Conservation (phyloP, 2,329 filamentous ascomycete genomes). For the Arthrobotrys iridis region DNA sequence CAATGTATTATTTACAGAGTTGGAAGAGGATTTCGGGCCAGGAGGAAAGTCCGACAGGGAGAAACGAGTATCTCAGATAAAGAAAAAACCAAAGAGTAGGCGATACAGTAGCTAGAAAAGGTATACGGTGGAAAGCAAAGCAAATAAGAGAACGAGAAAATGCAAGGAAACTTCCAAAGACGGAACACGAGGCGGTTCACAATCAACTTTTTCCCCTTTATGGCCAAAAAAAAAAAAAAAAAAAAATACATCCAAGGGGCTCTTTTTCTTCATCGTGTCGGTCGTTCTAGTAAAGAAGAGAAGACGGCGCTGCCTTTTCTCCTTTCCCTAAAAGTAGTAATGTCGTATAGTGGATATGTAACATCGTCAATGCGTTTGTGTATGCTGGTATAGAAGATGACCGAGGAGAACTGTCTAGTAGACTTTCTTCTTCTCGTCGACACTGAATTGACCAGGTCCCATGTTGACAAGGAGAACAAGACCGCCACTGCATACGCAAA, state of each 20-base stretch:
- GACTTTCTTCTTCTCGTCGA: constrained; percentile 99
- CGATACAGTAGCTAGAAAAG: constrained; percentile 38
- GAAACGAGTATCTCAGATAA: neutral
- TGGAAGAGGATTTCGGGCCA: neutral
- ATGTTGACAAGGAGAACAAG: constrained; percentile 97
- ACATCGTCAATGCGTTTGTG: constrained; percentile 11
- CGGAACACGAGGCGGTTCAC: constrained; percentile 5
- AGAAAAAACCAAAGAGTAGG: neutral
- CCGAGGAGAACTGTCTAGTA: constrained; percentile 71
- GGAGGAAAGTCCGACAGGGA: no score
- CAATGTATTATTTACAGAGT: constrained; percentile 36
- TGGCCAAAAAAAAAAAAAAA: neutral
- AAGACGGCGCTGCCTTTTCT: neutral
- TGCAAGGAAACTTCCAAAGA: constrained; percentile 1
- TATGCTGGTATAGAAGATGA: neutral
- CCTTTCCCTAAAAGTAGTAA: neutral
- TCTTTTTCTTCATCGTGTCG: neutral
- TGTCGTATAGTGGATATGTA: constrained; percentile 7
- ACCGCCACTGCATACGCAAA: constrained; percentile 71
- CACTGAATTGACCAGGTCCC: constrained; percentile 95
- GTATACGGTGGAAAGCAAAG: constrained; percentile 21
- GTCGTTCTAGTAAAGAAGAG: constrained; percentile 4
- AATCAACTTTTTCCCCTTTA: constrained; percentile 34
- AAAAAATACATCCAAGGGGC: neutral
- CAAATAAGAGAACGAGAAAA: neutral